Evolutionary conservation across 805 yeast genomes (phyloP), one percentile per base, ranked within the genome.

Genomic region (Kazachstania viticola): DNA sequence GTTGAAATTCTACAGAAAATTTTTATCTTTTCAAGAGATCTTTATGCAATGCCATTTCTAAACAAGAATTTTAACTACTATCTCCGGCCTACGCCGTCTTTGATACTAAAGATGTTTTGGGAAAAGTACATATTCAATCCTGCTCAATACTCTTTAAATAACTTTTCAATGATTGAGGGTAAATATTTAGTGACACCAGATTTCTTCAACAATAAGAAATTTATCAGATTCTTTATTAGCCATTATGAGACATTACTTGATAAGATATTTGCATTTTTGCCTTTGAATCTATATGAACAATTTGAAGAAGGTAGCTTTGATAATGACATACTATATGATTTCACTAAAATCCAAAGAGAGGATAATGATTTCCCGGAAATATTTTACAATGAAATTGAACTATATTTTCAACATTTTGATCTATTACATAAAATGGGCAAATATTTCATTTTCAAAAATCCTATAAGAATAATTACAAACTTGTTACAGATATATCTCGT

Each of bases 351-450:
- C 12, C 16, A 14, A 17, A 23, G 21, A n/a, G n/a, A n/a, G n/a
- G n/a, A n/a, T 5, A 31, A 22, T 14, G 51, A 48, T 27, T 40
- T 37, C 21, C 55, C 55, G 0, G 26, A 24, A 8, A 26, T 37
- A 14, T 40, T 49, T 15, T 48, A 46, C 29, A 12, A 26, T 7
- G 29, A 30, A 4, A 35, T 40, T 19, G 42, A 38, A 5, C 17
- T 34, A n/a, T 48, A 35, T 23, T 37, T 46, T 18, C n/a, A n/a
- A n/a, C n/a, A n/a, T n/a, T n/a, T n/a, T n/a, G n/a, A n/a, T n/a
- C n/a, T n/a, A n/a, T n/a, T n/a, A n/a, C n/a, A n/a, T n/a, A n/a
- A n/a, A n/a, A n/a, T n/a, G n/a, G n/a, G n/a, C n/a, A n/a, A n/a
- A n/a, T n/a, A n/a, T n/a, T n/a, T n/a, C n/a, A n/a, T n/a, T n/a